Base-by-base conservation (phyloP, 164 flowering plant species). In the Magnolia officinalis region DNA sequence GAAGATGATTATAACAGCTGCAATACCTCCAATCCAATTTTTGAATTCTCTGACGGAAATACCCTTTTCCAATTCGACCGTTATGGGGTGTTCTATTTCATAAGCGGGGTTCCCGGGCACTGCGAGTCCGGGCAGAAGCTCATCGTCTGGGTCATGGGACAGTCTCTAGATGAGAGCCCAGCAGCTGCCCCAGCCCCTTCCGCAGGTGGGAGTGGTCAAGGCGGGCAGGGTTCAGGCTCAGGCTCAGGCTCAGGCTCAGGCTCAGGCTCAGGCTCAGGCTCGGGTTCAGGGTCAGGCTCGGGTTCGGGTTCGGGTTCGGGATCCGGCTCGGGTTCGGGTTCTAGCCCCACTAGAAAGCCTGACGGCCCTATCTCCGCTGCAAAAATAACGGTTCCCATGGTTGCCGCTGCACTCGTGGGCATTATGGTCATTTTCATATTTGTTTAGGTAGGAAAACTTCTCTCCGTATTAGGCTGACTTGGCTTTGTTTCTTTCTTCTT, bases 41-140 rank as follows among this genome's bases (percentile, higher is more conserved):
- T 37, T 14, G 77, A 78, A 63, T 77, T 78, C 20, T 78, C 85
- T 0, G 89, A 86, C 26, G 90, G 91, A 8, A 74, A 81, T 65
- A 86, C 92, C 0, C 24, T 75, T 14, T 83, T 84, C 71, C 72
- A 70, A 59, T 82, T 90, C 61, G 81, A 86, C 71, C 87, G 81
- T 6, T 83, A 85, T 21, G 92, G 92, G 0, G 80, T 79, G 59
- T 88, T 89, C 80, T 90, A 82, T 77, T 89, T 90, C 89, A 82
- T 89, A 67, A 85, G 85, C 63, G 94, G 94, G 18, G 26, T 75
- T 31, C 75, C 83, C 2, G 86, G 67, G 23, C 86, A 85, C 75
- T 89, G 92, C 80, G 23, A 64, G 31, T 68, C 79, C 2, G 90
- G 90, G 2, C 89, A 89, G 80, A 87, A 72, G 71, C 11, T 89